These are phyloP conservation scores for Candida frijolesensis DNA, from an alignment of 1,139 yeast genomes.

Conservation along the genomic window DNA sequence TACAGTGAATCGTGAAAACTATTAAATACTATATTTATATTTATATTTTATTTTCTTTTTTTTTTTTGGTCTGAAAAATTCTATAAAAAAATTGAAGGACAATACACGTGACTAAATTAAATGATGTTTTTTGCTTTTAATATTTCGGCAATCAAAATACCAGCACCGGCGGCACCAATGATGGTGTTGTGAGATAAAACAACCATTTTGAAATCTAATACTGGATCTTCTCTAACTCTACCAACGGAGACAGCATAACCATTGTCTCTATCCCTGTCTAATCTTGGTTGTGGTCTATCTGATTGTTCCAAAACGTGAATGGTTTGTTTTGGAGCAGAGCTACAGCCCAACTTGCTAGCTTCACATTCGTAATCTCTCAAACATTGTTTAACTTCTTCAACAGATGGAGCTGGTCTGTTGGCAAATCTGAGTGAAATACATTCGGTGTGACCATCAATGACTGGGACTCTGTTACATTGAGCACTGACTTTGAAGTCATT, in stretches of 20 bases:
- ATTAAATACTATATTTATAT: not conserved
- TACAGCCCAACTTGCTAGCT: constrained; percentile 74
- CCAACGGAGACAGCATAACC: constrained; percentile 98
- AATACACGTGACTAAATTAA: constrained; percentile 27
- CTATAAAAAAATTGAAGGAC: constrained; percentile 2
- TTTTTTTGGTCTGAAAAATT: not conserved
- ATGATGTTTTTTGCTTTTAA: constrained; percentile 76
- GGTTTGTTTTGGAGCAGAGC: constrained; percentile 90
- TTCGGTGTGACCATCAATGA: constrained; percentile 97
- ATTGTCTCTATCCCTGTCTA: constrained; percentile 92
- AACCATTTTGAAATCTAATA: constrained; percentile 93
- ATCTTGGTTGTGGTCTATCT: constrained; percentile 97
- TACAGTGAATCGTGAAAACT: not conserved
- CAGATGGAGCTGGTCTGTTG: constrained; percentile 79
- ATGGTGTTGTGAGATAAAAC: constrained; percentile 94
- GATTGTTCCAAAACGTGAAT: constrained; percentile 88
- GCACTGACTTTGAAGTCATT: constrained; percentile 87
- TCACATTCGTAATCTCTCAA: constrained; percentile 81
- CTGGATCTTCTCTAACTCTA: constrained; percentile 89
- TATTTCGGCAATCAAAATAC: constrained; percentile 91
- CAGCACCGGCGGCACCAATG: constrained; percentile 99
- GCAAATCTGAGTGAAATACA: constrained; percentile 87
- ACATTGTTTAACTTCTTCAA: constrained; percentile 74
- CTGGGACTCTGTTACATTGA: constrained; percentile 96
- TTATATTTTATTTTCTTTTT: constrained; percentile 2